Base-by-base conservation (phyloP, 768 basidiomycete genomes). In the Solioccasus polychromus region DNA sequence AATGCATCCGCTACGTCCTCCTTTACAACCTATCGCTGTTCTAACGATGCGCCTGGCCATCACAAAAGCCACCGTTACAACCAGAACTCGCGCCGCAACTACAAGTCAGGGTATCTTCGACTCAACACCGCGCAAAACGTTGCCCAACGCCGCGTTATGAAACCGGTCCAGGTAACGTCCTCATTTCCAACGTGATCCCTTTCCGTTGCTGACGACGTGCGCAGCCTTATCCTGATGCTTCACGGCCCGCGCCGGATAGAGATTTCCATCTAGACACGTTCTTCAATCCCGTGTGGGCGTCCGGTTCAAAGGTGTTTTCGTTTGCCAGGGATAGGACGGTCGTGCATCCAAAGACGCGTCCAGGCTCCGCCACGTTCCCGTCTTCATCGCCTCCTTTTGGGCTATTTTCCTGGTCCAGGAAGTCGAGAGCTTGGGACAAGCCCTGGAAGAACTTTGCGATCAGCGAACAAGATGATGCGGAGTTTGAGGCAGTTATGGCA, bases 201-300 rank as follows among this genome's bases (percentile, higher is more conserved):
- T 11, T 6, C 26, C 26, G 6, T 11, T 26, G 7, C 26, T 11
- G 11, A 26, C 26, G n/a, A n/a, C n/a, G n/a, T n/a, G n/a, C 26
- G 11, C 26, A 26, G 26, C 26, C 26, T 11, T 11, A 26, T 6
- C 26, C 11, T 26, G 26, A n/a, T n/a, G n/a, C 18, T 35, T 19
- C 9, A 17, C 20, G 51, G 49, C 20, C 32, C 18, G 12, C n/a
- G 25, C n/a, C 29, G 3, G 24, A 17, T 14, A 42, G 20, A 22
- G 65, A 84, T 77, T 63, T 83, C 71, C 57, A 77, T 73, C 39
- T 72, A 63, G 53, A 83, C 72, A 26, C 71, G 63, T 47, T 79
- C 71, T 44, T 72, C 65, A 46, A 71, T 52, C 32, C 57, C 48
- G 28, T 72, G 63, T 34, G 79, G 74, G 63, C 50, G 51, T 45